Base-by-base conservation (phyloP, 1,284 basidiomycete genomes). In the Leccinum variabile region DNA sequence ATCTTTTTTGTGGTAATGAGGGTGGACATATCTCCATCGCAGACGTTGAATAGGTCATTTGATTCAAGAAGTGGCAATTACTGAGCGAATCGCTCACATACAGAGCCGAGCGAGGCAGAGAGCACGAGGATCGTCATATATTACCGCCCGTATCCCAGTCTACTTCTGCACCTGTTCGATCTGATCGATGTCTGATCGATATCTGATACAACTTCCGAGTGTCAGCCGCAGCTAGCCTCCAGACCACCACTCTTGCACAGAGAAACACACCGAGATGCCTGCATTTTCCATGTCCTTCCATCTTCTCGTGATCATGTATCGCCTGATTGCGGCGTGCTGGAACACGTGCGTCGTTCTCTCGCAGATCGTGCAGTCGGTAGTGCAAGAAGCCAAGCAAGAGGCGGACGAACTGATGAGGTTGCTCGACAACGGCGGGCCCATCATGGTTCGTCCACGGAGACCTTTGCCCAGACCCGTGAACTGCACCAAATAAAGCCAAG, bases 301-400 rank as follows among this genome's bases (percentile, higher is more conserved):
- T 3, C 2, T 59, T 2, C 14, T 69, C 46, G 30, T 54, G 30
- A 28, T 54, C 25, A 46, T 62, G 25, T 71, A 57, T 53, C 63
- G 53, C 28, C 2, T 60, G 30, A 30, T 60, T 5, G 10, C 57
- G 0, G 32, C 44, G 5, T 32, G 55, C 33, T 72, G 69, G 69
- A 62, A 68, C 55, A 65, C 65, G 2, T 64, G 35, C 6, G 0
- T 41, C 44, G 67, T 62, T 7, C 16, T 71, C 46, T 28, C 58
- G 14, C 69, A 60, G 25, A 57, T 70, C 28, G 28, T 64, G 8
- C 58, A 10, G 39, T 59, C 56, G 8, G 59, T 52, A 25, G 22
- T 70, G 16, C 57, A 53, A 25, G 70, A 66, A 53, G 67, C 70
- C 16, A 59, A 59, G n/a, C 52, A 63, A 59, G 70, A 71, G 41